phyloP scores from a whole-genome alignment of 768 basidiomycete genomes.

The Trametes sanguinea region DNA sequence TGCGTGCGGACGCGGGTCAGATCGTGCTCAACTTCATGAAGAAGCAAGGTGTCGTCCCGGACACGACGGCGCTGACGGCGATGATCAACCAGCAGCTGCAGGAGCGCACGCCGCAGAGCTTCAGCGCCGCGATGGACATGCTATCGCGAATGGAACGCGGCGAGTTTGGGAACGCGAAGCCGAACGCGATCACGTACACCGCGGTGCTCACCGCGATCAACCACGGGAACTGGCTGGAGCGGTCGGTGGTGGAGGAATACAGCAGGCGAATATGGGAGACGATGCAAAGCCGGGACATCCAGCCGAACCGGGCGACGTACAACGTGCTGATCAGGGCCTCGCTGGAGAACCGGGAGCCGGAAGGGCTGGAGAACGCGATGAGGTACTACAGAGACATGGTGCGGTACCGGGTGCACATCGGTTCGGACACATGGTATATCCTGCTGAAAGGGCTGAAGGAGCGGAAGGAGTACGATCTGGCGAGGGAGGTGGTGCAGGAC shows the following conservation, averaged over 20 bases:
- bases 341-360: slow-evolving; percentile 50
- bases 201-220: slow-evolving; percentile 73
- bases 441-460: slow-evolving; percentile 63
- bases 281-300: slow-evolving; percentile 59
- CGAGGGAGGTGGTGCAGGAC: slow-evolving; percentile 58
- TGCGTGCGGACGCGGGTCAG: slow-evolving; percentile 63
- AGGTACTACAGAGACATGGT: slow-evolving; percentile 64
- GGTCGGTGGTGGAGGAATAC: slow-evolving; percentile 47
- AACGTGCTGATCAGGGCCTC: slow-evolving; percentile 75
- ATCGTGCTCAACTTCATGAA: slow-evolving; percentile 74
- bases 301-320: slow-evolving; percentile 65
- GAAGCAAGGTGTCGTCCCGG: slow-evolving; percentile 71
- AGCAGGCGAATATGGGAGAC: slow-evolving; percentile 51
- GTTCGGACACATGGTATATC: slow-evolving; percentile 76
- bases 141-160: slow-evolving; percentile 74
- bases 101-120: slow-evolving; percentile 50
- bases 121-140: slow-evolving; percentile 68
- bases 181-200: slow-evolving; percentile 86
- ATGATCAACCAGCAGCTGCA: slow-evolving; percentile 77
- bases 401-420: slow-evolving; percentile 46
- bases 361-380: slow-evolving; percentile 58
- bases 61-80: slow-evolving; percentile 73
- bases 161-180: slow-evolving; percentile 40
- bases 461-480: slow-evolving; percentile 61
- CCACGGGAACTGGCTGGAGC: slow-evolving; percentile 53